A percentile compares a stretch with the other conserved stretches of the same genome.
Conservation (phyloP, 1,284 basidiomycete genomes). For the Cryptococcus hybrid region DNA sequence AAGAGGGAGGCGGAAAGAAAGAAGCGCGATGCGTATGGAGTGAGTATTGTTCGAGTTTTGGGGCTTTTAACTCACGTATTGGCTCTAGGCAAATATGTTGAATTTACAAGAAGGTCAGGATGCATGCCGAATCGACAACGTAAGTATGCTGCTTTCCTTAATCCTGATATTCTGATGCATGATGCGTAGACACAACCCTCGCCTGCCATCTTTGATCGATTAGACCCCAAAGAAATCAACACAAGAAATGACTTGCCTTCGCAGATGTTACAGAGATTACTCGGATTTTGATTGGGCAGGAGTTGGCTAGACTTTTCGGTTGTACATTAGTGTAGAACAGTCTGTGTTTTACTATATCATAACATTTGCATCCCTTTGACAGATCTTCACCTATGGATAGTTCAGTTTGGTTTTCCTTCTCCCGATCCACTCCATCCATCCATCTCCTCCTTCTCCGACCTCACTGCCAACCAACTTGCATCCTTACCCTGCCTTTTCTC, state of each 20-base stretch:
- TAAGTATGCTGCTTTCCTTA: neutral
- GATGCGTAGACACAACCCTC: neutral
- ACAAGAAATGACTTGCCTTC: neutral
- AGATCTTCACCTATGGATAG: too few relatives aligned
- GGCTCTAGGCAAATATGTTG: neutral
- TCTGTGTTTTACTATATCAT: neutral
- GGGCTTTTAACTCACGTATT: neutral
- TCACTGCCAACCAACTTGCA: slow-evolving; percentile 12
- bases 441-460: slow-evolving; percentile 15
- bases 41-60: neutral
- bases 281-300: neutral
- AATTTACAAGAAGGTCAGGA: slow-evolving; percentile 7
- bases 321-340: neutral
- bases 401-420: neutral
- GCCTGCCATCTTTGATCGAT: neutral
- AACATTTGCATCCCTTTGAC: neutral
- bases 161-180: neutral
- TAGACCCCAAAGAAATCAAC: neutral
- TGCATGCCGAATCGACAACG: neutral
- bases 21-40: neutral
- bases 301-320: neutral
- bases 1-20: slow-evolving; percentile 3
- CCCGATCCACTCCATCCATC: slow-evolving; percentile 22
- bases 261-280: neutral
- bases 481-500: slow-evolving; percentile 10